Base-by-base conservation (phyloP, 352 stramenopile species). In the Globisporangium recalcitrans region DNA sequence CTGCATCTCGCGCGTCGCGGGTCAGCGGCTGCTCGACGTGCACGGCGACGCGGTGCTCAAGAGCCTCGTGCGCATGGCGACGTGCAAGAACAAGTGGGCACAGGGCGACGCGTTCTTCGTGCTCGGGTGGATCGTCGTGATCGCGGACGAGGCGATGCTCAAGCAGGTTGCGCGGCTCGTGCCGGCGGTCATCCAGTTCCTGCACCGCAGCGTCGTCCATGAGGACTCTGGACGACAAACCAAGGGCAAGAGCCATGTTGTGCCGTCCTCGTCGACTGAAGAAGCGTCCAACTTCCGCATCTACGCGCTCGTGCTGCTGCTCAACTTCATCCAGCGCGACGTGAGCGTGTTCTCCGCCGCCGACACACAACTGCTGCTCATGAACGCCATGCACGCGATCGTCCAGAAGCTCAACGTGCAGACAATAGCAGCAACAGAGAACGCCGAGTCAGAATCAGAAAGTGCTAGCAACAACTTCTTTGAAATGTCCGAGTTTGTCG, bases 71-170 rank as follows among this genome's bases (percentile, higher is more conserved):
- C 77, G 76, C 44, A 92, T 92, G 82, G 80, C 71, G 16, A 82
- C 72, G 10, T 71, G 73, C 52, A 88, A 76, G 67, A 89, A 90
- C 60, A 75, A 85, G 64, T 92, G 82, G 82, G 75, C 80, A 4
- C 80, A 90, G 52, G 77, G 69, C n/a, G 82, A 92, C 59, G 82
- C 82, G 1, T 83, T 88, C 58, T 89, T 80, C 46, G 80, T 92
- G 32, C 68, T 92, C 11, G 82, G 82, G 7, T 92, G 82, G 82
- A 71, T 90, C 27, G 74, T 85, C 4, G 80, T 92, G 21, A 81
- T 92, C 52, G 79, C 72, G 14, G 80, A 89, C 38, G 77, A 87
- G 58, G 57, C 57, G 0, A 75, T 70, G 58, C 46, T 91, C 48
- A 44, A 38, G 27, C 27, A 65, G 4, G 71, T 85, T 54, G 73